Evolutionary conservation across 2,329 filamentous ascomycete species (phyloP).

Genomic region (Pseudogymnoascus sp.): DNA sequence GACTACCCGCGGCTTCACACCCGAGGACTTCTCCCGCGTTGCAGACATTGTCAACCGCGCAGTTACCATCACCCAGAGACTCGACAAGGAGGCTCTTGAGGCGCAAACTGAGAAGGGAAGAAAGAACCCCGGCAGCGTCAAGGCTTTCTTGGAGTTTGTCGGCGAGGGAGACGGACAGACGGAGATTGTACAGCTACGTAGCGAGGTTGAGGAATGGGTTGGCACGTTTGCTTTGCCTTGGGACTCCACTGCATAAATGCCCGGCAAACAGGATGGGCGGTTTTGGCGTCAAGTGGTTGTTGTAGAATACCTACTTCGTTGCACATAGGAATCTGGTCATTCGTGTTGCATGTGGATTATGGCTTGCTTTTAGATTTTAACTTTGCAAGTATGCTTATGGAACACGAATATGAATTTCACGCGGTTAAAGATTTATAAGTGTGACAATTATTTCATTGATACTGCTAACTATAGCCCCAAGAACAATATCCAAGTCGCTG

Average conservation of each 20-base stretch:
- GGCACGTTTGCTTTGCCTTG: slow-evolving; percentile 66
- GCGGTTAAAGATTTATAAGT: not conserved
- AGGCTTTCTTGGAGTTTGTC: slow-evolving; percentile 60
- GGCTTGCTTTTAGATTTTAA: not conserved
- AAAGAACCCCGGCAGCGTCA: slow-evolving; percentile 57
- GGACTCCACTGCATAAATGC: slow-evolving; percentile 26
- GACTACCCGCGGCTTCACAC: slow-evolving; percentile 89
- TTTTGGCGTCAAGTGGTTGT: slow-evolving; percentile 5
- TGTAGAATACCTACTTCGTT: slow-evolving; percentile 9
- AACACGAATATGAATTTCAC: slow-evolving; percentile 8
- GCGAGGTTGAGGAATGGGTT: slow-evolving; percentile 73
- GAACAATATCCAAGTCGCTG: not conserved
- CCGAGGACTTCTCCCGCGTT: slow-evolving; percentile 80
- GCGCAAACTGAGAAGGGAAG: slow-evolving; percentile 59
- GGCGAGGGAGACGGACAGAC: slow-evolving; percentile 58
- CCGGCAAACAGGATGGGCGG: not conserved
- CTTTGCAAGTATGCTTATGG: slow-evolving; percentile 3
- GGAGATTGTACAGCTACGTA: slow-evolving; percentile 65
- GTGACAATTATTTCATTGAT: not conserved
- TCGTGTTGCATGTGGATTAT: not conserved
- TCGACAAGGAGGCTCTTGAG: slow-evolving; percentile 66
- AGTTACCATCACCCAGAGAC: slow-evolving; percentile 67
- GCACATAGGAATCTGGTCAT: not conserved
- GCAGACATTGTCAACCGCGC: slow-evolving; percentile 80
- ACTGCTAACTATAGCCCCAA: not conserved